A percentile compares a stretch with the other conserved stretches of the same genome.
phyloP scores from a whole-genome alignment of 2,329 filamentous ascomycete species.

The Aureobasidium melanogenum region DNA sequence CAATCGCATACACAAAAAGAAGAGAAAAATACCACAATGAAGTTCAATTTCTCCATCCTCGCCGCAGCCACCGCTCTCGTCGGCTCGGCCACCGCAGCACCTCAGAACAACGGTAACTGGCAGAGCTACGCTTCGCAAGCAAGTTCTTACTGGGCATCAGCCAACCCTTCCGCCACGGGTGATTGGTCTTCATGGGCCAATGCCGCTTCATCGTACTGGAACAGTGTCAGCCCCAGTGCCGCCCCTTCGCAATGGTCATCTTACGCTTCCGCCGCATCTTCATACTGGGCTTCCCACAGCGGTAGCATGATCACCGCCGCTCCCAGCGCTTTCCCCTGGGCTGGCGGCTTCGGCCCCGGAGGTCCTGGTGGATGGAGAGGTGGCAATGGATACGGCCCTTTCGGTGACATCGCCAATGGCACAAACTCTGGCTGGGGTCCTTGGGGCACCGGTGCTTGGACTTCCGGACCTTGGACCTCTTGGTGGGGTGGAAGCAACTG shows the following conservation, averaged over 20 bases:
- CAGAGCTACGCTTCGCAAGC: conserved; percentile 10
- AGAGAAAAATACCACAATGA: background rate
- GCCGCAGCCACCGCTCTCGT: conserved; percentile 6
- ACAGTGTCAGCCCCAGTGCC: conserved; percentile 2
- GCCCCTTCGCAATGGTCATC: conserved; percentile 10
- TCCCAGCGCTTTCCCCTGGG: conserved; percentile 6
- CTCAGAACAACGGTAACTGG: conserved; percentile 6
- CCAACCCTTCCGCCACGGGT: conserved; percentile 17
- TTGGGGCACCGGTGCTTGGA: conserved; percentile 25
- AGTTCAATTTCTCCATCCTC: conserved; percentile 3
- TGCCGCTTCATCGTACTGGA: conserved; percentile 17
- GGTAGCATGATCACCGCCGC: background rate
- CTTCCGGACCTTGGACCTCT: conserved; percentile 25
- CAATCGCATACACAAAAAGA: background rate
- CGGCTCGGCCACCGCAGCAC: conserved; percentile 5
- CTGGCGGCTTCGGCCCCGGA: conserved; percentile 9
- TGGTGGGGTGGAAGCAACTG: conserved; percentile 28
- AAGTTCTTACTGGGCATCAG: conserved; percentile 11
- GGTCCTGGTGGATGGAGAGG: conserved; percentile 15
- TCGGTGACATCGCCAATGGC: conserved; percentile 14
- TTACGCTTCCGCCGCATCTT: conserved; percentile 10
- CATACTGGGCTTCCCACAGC: conserved; percentile 8
- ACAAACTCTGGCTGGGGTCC: conserved; percentile 24
- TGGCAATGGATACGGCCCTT: conserved; percentile 16
- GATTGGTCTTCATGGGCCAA: conserved; percentile 24